phyloP scores from a whole-genome alignment of 176 grass and related monocot species.

The Dactylis glomerata region DNA sequence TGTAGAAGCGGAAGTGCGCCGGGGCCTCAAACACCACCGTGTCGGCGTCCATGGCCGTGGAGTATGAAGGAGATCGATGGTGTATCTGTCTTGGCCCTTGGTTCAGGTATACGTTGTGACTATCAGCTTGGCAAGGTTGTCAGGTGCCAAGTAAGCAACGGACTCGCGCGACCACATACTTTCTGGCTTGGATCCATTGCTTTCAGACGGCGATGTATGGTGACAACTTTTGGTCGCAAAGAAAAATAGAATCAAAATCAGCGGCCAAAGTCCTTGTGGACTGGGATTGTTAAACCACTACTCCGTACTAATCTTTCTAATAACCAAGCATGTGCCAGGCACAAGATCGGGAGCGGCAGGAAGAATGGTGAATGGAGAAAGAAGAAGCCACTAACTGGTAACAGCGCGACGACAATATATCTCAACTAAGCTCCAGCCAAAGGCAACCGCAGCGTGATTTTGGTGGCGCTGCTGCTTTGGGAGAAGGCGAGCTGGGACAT shows the following conservation, averaged over 20 bases:
- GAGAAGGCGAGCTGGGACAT: too few species aligned
- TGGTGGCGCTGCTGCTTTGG: too few species aligned
- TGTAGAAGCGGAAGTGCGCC: slow-evolving; percentile 45
- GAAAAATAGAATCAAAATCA: neutral
- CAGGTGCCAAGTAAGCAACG: neutral
- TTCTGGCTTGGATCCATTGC: neutral
- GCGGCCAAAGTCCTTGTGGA: too few species aligned
- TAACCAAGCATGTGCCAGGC: too few species aligned
- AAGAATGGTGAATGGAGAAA: too few species aligned
- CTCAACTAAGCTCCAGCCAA: too few species aligned
- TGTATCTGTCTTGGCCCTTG: neutral
- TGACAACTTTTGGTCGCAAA: neutral
- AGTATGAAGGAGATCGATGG: neutral
- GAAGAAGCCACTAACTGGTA: too few species aligned
- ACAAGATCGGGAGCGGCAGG: too few species aligned
- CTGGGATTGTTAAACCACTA: too few species aligned
- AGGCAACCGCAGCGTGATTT: too few species aligned
- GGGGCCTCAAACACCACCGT: slow-evolving; percentile 33
- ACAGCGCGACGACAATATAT: too few species aligned
- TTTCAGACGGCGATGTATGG: neutral
- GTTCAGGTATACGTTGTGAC: neutral
- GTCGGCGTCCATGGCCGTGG: slow-evolving; percentile 14
- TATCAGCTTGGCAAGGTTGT: neutral
- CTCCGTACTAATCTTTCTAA: too few species aligned
- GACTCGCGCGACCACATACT: neutral